Base-by-base conservation (phyloP, 768 basidiomycete genomes). In the Agaricus blazei region DNA sequence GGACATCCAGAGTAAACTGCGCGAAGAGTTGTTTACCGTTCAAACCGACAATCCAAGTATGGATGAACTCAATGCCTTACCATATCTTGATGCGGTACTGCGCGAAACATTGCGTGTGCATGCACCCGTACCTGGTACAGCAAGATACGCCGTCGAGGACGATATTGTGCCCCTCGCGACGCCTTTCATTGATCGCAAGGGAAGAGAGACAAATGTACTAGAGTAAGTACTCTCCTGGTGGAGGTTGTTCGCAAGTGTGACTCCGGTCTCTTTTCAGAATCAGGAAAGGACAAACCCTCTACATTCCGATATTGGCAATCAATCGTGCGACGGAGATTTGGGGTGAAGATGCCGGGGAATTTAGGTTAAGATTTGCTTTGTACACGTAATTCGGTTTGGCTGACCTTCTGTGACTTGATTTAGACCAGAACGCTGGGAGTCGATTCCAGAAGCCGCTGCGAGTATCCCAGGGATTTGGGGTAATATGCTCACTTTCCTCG, bases 361-460 rank as follows among this genome's bases (percentile, higher is more conserved):
- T 87, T 74, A 81, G 67, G 84, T 83, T 53, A 9, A 61, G 58
- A 23, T 29, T 11, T 34, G 34, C 5, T 11, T 34, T 34, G 11
- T 34, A 34, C 34, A 11, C 5, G 34, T 34, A 11, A 34, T 34
- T 11, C 11, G 8, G 34, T 8, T 19, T 34, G 7, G 34, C 34
- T 34, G 34, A 15, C n/a, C 3, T 26, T 11, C 3, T 2, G 5
- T 12, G 42, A 5, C 4, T 43, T 43, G 7, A n/a, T 46, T 6
- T 57, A 87, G 83, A 60, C 87, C 87, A 0, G 86, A 87, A 59
- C 74, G 87, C 0, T 89, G 87, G 87, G 63, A 70, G 14, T 60
- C 70, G 3, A 37, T 72, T 9, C 82, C 84, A 0, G 74, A 77
- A 24, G 70, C 69, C 0, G 75, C 71, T 1, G 62, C 63, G 3